A percentile compares a stretch with the other conserved stretches of the same genome.
phyloP scores from a whole-genome alignment of 768 basidiomycete genomes.

The Mycena crocata region DNA sequence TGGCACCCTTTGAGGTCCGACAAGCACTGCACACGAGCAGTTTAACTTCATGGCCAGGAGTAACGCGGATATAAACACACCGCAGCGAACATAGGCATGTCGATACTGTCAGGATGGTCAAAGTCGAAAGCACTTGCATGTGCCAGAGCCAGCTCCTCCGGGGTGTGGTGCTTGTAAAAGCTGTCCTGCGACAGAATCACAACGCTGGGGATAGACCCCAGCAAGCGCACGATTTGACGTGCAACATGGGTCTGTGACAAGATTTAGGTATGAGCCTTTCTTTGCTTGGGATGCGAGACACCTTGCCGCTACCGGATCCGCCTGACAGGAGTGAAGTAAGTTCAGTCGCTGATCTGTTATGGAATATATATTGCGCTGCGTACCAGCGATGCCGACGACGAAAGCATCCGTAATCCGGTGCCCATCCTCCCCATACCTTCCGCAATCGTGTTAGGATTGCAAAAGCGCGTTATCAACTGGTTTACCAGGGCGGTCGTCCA shows the following conservation, averaged over 20 bases:
- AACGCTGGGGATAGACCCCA: conserved; percentile 87
- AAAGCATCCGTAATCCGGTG: conserved; percentile 78
- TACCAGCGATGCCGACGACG: conserved; percentile 87
- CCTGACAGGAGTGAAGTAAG: conserved; percentile 55
- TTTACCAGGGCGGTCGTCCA: conserved; percentile 86
- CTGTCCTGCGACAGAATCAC: conserved; percentile 94
- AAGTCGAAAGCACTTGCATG: conserved; percentile 86
- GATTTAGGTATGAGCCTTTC: conserved; percentile 3
- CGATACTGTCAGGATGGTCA: conserved; percentile 94
- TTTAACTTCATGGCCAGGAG: neutral
- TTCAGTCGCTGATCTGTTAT: neutral
- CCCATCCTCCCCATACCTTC: conserved; percentile 85
- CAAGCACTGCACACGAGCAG: conserved; percentile 71
- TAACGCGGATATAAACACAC: conserved; percentile 54
- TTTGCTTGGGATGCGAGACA: conserved; percentile 40
- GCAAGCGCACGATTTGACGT: conserved; percentile 79
- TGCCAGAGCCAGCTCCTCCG: conserved; percentile 86
- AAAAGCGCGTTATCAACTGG: conserved; percentile 21
- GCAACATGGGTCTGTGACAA: conserved; percentile 82
- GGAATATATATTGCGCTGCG: neutral
- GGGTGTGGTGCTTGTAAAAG: conserved; percentile 87
- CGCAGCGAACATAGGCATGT: conserved; percentile 86
- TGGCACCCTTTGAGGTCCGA: conserved; percentile 85
- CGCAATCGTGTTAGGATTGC: conserved; percentile 15
- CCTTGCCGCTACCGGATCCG: conserved; percentile 91